A percentile compares a stretch with the other conserved stretches of the same genome.
phyloP scores from a whole-genome alignment of 306 rosid genomes.

The Rosa lucieae region DNA sequence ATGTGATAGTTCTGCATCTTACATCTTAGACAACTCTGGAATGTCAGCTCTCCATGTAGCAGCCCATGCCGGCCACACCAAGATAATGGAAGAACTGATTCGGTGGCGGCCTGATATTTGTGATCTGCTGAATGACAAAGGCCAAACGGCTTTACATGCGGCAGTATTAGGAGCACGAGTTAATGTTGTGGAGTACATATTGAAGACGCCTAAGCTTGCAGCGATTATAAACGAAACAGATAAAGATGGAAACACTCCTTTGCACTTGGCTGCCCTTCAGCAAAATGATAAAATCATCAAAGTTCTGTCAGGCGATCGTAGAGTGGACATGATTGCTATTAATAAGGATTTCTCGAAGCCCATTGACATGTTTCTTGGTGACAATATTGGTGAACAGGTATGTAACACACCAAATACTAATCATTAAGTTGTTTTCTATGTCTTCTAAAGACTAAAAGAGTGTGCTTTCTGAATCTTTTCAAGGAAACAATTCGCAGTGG shows the following conservation, averaged over 20 bases:
- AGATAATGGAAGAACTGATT: background rate
- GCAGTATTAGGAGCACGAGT: background rate
- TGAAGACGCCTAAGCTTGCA: background rate
- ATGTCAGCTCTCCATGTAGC: conserved; percentile 25
- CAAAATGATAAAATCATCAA: background rate
- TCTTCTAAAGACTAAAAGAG: background rate
- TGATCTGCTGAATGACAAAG: background rate
- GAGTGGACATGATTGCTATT: conserved; percentile 2
- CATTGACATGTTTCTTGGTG: background rate
- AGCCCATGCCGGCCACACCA: background rate
- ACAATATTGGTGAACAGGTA: background rate
- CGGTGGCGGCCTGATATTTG: conserved; percentile 2
- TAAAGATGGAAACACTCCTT: conserved; percentile 21
- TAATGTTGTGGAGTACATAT: background rate
- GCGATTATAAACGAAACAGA: conserved; percentile 22
- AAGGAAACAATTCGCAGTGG: background rate
- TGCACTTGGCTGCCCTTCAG: conserved; percentile 20
- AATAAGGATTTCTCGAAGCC: conserved; percentile 11
- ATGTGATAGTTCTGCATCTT: background rate
- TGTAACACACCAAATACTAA: background rate
- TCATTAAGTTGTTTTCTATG: background rate
- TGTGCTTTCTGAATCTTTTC: background rate
- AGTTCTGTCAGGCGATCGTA: background rate
- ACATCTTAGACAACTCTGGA: conserved; percentile 3
- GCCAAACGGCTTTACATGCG: conserved; percentile 20